Conservation (phyloP, 345 rosid species). For the Lumnitzera racemosa region DNA sequence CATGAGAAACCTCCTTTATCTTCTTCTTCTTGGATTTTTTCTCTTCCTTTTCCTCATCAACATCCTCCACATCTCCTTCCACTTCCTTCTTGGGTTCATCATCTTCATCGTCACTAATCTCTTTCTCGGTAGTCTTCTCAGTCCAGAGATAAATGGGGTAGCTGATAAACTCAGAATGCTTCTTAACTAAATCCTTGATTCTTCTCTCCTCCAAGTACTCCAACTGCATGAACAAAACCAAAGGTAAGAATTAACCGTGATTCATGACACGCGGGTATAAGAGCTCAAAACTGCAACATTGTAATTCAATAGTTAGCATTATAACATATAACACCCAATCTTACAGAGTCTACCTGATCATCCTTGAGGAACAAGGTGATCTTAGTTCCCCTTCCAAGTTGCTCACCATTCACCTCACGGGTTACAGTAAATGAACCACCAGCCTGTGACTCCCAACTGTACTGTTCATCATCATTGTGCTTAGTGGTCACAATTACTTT, state of each 20-base stretch:
- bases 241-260: no score
- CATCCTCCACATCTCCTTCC: slow-evolving; percentile 34
- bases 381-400: slow-evolving; percentile 41
- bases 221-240: slow-evolving; percentile 13
- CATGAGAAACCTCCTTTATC: slow-evolving; percentile 40
- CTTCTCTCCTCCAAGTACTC: slow-evolving; percentile 43
- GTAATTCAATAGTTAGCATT: no score
- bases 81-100: slow-evolving; percentile 41
- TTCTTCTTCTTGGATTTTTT: slow-evolving; percentile 38
- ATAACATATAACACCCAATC: no score
- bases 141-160: slow-evolving; percentile 41
- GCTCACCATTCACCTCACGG: slow-evolving; percentile 30
- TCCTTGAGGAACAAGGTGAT: slow-evolving; percentile 39
- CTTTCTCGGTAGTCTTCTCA: slow-evolving; percentile 43
- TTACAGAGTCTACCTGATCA: slow-evolving; percentile 24
- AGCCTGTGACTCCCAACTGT: slow-evolving; percentile 41
- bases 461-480: slow-evolving; percentile 40
- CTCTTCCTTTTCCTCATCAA: slow-evolving; percentile 37
- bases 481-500: slow-evolving; percentile 34
- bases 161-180: slow-evolving; percentile 46
- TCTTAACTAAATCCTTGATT: slow-evolving; percentile 44
- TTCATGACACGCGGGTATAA: no score
- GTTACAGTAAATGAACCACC: slow-evolving; percentile 42
- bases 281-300: no score
- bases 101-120: slow-evolving; percentile 41